A percentile compares a stretch with the other conserved stretches of the same genome.
Conservation (phyloP, 192 early-diverging fungal species). For the Coemansia sp. region DNA sequence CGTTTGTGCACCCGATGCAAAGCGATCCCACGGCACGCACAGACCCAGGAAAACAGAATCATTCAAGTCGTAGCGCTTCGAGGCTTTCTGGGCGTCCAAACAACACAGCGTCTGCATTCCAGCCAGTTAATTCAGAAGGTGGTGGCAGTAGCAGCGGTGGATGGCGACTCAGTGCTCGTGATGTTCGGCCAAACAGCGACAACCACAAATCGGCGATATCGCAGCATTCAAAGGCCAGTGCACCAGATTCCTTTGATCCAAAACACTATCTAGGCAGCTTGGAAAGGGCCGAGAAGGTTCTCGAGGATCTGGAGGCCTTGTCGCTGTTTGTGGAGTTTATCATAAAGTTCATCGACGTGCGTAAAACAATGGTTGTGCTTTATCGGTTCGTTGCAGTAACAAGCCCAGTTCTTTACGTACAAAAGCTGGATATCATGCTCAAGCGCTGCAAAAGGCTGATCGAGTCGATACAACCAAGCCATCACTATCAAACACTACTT, state of each 20-base stretch:
- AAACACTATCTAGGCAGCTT: slow-evolving; percentile 30
- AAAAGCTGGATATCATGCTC: slow-evolving; percentile 35
- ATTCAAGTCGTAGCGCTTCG: not conserved
- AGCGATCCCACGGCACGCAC: not conserved
- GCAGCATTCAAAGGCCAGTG: not conserved
- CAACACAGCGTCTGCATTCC: not conserved
- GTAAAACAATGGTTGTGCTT: slow-evolving; percentile 50
- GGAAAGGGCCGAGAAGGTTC: slow-evolving; percentile 33
- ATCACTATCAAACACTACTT: slow-evolving; percentile 31
- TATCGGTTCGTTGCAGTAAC: slow-evolving; percentile 51
- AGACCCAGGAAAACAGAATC: not conserved
- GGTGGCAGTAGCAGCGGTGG: not conserved
- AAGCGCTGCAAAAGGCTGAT: slow-evolving; percentile 27
- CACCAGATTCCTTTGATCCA: slow-evolving; percentile 32
- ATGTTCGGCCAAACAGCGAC: not conserved
- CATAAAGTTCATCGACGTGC: slow-evolving; percentile 45
- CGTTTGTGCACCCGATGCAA: slow-evolving; percentile 8
- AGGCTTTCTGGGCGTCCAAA: not conserved
- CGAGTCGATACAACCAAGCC: slow-evolving; percentile 23
- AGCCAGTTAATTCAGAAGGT: not conserved
- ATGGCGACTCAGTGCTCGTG: not conserved
- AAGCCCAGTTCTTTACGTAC: slow-evolving; percentile 41
- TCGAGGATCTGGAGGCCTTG: slow-evolving; percentile 39
- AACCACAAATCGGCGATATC: not conserved
- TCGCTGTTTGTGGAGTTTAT: slow-evolving; percentile 41